Percentiles rank a stretch among this genome's conserved stretches.
Conservation (phyloP, 2,329 filamentous ascomycete genomes). For the Phialemoniopsis sp. region DNA sequence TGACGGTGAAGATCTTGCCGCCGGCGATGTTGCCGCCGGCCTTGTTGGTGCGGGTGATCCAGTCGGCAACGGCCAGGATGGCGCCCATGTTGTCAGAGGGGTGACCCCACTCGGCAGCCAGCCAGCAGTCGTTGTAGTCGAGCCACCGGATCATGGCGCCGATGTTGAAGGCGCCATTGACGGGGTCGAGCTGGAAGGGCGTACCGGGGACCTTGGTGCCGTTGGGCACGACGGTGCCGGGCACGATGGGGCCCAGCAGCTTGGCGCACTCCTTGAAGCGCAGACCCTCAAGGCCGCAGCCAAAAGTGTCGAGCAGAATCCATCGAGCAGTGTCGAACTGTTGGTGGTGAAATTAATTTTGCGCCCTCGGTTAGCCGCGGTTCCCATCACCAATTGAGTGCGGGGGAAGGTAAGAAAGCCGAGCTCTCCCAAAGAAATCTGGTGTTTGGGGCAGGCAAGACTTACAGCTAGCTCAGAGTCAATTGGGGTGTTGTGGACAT, state of each 20-base stretch:
- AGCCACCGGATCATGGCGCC: constrained; percentile 98
- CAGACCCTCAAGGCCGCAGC: constrained; percentile 92
- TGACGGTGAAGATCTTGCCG: constrained; percentile 83
- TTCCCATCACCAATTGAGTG: constrained; percentile 2
- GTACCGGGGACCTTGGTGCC: constrained; percentile 90
- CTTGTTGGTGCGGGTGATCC: constrained; percentile 88
- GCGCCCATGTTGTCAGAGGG: constrained; percentile 97
- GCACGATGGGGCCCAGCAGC: constrained; percentile 86
- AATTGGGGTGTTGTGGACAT: constrained; percentile 89
- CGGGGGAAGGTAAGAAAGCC: neutral
- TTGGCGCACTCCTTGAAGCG: constrained; percentile 95
- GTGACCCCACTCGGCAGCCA: constrained; percentile 98
- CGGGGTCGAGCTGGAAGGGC: constrained; percentile 88
- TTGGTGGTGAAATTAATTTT: constrained; percentile 6
- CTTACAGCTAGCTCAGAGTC: constrained; percentile 89
- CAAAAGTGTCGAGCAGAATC: constrained; percentile 94
- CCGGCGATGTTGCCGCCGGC: constrained; percentile 68
- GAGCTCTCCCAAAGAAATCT: neutral
- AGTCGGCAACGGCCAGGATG: constrained; percentile 94
- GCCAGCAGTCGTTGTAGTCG: constrained; percentile 99
- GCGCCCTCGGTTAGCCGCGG: constrained; percentile 12
- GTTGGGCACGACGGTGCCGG: constrained; percentile 86
- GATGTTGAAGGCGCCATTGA: constrained; percentile 98
- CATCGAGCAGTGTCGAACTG: constrained; percentile 94
- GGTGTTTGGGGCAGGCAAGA: constrained; percentile 12